A percentile compares a stretch with the other conserved stretches of the same genome.
Evolutionary conservation across 2,329 filamentous ascomycete species (phyloP).

Genomic region (Alternaria dauci): DNA sequence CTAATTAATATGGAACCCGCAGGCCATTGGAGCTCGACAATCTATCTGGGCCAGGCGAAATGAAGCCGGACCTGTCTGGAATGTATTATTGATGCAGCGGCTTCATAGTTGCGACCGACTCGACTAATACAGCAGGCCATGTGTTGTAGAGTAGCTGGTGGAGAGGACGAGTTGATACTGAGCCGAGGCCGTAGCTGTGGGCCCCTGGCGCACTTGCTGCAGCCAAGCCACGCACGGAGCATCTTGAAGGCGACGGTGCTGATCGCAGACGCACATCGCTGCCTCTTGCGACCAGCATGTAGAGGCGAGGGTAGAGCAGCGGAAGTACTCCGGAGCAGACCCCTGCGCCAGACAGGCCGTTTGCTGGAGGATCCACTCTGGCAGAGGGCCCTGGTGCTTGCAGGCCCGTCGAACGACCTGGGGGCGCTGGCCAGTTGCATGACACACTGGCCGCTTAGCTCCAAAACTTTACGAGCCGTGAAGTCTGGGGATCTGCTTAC

Average conservation of each 20-base stretch:
- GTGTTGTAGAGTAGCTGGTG: not conserved
- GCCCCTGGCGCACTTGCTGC: constrained; percentile 15
- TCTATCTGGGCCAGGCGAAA: constrained; percentile 28
- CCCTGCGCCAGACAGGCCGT: constrained; percentile 36
- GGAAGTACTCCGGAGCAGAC: constrained; percentile 22
- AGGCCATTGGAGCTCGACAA: constrained; percentile 26
- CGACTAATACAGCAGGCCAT: not conserved
- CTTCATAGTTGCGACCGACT: constrained; percentile 6
- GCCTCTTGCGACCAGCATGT: constrained; percentile 15
- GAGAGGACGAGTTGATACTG: constrained; percentile 5
- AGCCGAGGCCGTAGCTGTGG: constrained; percentile 21
- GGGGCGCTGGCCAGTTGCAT: constrained; percentile 36
- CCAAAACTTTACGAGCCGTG: constrained; percentile 33
- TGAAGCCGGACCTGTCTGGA: constrained; percentile 17
- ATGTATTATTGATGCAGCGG: constrained; percentile 16
- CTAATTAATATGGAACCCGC: constrained; percentile 29
- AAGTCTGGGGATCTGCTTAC: constrained; percentile 43
- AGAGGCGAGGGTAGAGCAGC: constrained; percentile 18
- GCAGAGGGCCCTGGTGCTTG: constrained; percentile 31
- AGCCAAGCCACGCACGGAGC: constrained; percentile 18
- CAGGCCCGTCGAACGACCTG: constrained; percentile 22
- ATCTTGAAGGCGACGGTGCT: constrained; percentile 14
- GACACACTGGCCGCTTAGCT: constrained; percentile 28
- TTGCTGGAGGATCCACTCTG: constrained; percentile 24
- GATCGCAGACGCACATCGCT: constrained; percentile 18